A percentile compares a stretch with the other conserved stretches of the same genome.
phyloP scores from a whole-genome alignment of 768 basidiomycete species.

The Tricholoma sp. region DNA sequence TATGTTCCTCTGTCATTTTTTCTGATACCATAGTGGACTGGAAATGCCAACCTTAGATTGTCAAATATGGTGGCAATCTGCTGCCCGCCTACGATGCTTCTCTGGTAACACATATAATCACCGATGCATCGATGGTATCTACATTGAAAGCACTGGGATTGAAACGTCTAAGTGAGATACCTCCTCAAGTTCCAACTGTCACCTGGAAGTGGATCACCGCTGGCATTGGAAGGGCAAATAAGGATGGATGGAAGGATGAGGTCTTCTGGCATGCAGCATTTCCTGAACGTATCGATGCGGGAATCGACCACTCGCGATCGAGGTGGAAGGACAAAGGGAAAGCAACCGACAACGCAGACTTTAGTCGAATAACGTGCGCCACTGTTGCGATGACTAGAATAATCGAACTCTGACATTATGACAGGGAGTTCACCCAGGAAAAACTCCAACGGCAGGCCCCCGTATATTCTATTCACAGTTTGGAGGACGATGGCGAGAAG shows the following conservation, averaged over 20 bases:
- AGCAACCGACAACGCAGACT: slow-evolving; percentile 21
- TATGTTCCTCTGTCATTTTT: slow-evolving; percentile 31
- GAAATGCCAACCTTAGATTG: slow-evolving; percentile 39
- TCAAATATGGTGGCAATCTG: slow-evolving; percentile 57
- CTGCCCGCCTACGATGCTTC: slow-evolving; percentile 51
- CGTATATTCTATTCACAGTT: slow-evolving; percentile 9
- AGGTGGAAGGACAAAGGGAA: slow-evolving; percentile 25
- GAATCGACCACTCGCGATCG: slow-evolving; percentile 19
- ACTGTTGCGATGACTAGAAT: not conserved
- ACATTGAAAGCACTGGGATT: slow-evolving; percentile 42
- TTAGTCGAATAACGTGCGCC: slow-evolving; percentile 46
- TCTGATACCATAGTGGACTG: not conserved
- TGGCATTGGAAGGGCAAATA: slow-evolving; percentile 26
- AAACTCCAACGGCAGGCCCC: slow-evolving; percentile 7
- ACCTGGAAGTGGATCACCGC: slow-evolving; percentile 58
- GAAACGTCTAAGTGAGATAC: slow-evolving; percentile 49
- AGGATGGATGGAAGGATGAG: slow-evolving; percentile 30
- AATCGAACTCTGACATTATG: not conserved
- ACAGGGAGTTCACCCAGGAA: slow-evolving; percentile 35
- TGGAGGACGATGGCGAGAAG: slow-evolving; percentile 16
- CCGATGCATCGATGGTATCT: slow-evolving; percentile 30
- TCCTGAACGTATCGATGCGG: slow-evolving; percentile 41
- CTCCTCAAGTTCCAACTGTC: slow-evolving; percentile 58
- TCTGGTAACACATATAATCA: slow-evolving; percentile 64
- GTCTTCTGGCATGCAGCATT: slow-evolving; percentile 46